phyloP scores from a whole-genome alignment of 768 basidiomycete genomes.

The Xanthoconium purpureum region DNA sequence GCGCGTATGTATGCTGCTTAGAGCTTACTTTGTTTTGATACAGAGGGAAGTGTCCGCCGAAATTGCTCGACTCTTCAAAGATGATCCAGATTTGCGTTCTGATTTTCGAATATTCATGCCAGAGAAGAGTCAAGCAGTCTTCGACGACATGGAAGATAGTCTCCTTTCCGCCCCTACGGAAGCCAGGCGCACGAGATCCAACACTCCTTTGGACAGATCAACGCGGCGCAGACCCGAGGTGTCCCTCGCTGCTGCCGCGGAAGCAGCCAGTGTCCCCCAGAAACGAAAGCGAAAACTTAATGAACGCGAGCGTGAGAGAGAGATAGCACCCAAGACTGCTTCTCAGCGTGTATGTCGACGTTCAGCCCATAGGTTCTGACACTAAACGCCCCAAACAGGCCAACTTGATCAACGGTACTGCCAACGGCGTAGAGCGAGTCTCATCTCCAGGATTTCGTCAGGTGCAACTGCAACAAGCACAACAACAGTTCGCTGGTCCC shows the following conservation, averaged over 20 bases:
- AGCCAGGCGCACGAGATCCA: slow-evolving; percentile 35
- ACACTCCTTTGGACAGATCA: slow-evolving; percentile 35
- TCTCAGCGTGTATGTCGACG: slow-evolving; percentile 25
- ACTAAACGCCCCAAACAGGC: slow-evolving; percentile 22
- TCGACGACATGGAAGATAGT: slow-evolving; percentile 42
- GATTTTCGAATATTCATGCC: slow-evolving; percentile 79
- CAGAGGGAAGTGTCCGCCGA: slow-evolving; percentile 64
- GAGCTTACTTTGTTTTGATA: background rate
- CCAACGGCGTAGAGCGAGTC: slow-evolving; percentile 20
- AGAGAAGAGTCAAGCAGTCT: slow-evolving; percentile 47
- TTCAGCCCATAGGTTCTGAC: slow-evolving; percentile 1
- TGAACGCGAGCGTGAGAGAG: slow-evolving; percentile 40
- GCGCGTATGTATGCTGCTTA: background rate
- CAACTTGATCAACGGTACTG: slow-evolving; percentile 15
- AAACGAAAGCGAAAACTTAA: slow-evolving; percentile 68
- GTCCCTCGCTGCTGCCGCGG: slow-evolving; percentile 38
- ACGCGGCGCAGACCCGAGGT: slow-evolving; percentile 45
- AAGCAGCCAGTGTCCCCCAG: slow-evolving; percentile 46
- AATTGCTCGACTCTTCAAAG: slow-evolving; percentile 68
- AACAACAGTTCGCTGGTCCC: slow-evolving; percentile 18
- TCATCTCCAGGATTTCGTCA: slow-evolving; percentile 26
- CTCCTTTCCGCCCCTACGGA: slow-evolving; percentile 27
- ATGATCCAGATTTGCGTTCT: slow-evolving; percentile 68
- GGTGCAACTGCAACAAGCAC: slow-evolving; percentile 23
- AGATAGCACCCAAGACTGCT: slow-evolving; percentile 24